Percentiles rank a stretch among this genome's conserved stretches.
Evolutionary conservation across 139 green algal genomes (phyloP).

Genomic region (Chlorella sp.): DNA sequence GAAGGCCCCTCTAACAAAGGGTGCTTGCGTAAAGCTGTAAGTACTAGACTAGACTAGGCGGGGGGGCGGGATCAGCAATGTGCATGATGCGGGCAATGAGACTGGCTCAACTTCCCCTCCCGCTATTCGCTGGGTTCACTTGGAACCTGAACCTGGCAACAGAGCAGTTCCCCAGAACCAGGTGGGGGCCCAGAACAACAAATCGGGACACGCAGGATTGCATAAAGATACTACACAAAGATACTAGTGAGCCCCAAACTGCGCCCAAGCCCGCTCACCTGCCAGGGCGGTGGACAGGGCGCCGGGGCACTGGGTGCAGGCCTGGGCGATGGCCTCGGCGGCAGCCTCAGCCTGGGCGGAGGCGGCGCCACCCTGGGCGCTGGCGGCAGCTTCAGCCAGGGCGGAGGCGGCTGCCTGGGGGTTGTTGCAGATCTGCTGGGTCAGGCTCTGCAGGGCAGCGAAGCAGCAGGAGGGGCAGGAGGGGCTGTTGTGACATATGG

Average conservation of each 20-base stretch:
- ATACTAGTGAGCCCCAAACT: background rate
- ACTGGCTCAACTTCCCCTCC: no score
- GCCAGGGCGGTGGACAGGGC: background rate
- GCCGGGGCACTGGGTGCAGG: constrained; percentile 3
- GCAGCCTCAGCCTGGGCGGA: background rate
- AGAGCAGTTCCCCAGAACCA: no score
- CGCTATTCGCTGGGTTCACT: no score
- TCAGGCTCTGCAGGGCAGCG: background rate
- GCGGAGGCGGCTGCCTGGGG: constrained; percentile 6
- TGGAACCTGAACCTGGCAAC: background rate
- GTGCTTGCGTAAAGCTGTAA: no score
- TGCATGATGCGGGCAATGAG: background rate
- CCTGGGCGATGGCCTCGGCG: background rate
- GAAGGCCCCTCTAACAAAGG: no score
- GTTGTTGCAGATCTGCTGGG: background rate
- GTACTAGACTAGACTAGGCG: no score
- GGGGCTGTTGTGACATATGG: no score
- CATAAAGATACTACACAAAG: no score
- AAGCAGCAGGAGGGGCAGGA: background rate
- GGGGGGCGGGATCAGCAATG: background rate
- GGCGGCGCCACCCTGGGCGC: background rate
- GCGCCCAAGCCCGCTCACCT: background rate
- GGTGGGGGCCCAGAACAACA: background rate
- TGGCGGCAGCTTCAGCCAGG: background rate
- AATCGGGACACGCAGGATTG: no score